Evolutionary conservation across 441 rosid genomes (phyloP), one percentile per base, ranked within the genome.

Genomic region (Capsella rubella): DNA sequence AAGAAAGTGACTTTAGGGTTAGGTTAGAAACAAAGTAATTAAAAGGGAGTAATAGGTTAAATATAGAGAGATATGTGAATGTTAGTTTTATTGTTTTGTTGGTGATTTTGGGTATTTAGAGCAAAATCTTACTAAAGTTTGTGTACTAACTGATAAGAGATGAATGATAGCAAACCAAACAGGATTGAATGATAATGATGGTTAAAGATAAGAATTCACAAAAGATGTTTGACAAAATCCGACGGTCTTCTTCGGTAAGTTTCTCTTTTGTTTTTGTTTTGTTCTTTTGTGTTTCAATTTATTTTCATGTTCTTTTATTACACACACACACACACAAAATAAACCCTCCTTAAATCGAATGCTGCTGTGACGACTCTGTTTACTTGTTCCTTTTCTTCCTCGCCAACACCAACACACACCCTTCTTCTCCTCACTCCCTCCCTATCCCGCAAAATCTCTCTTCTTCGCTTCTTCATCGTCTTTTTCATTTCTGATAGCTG

Each of bases 361-460:
- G 68, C 54, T 63, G 14, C 39, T 62, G 67, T 28, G 67, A 43
- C 52, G 67, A 43, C 67, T 62, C 52, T 62, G 67, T 16, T 29
- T 63, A 8, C 42, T n/a, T 45, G 40, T 63, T n/a, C 53, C 53
- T 1, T 29, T 15, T 28, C 67, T 45, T 45, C 28, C 28, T 63
- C 67, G 35, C 39, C 67, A 63, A 45, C 67, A 45, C 45, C 53
- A 63, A n/a, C 67, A 53, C 29, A 42, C 46, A 42, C 40, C 54
- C 54, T 29, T 28, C 54, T 43, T 43, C 67, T 63, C 40, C 67
- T 63, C 67, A 45, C 67, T 63, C 25, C 25, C 25, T 21, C 52
- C 14, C 67, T 63, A 45, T 63, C 54, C 40, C 6, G 13, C 53
- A 28, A 63, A 63, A 28, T 3, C 51, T 42, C 67, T 43, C 27